Percentiles rank a stretch among this genome's conserved stretches.
These are phyloP conservation scores for Mimosa bimucronata DNA, from an alignment of 306 rosid species.

Conservation along the genomic window DNA sequence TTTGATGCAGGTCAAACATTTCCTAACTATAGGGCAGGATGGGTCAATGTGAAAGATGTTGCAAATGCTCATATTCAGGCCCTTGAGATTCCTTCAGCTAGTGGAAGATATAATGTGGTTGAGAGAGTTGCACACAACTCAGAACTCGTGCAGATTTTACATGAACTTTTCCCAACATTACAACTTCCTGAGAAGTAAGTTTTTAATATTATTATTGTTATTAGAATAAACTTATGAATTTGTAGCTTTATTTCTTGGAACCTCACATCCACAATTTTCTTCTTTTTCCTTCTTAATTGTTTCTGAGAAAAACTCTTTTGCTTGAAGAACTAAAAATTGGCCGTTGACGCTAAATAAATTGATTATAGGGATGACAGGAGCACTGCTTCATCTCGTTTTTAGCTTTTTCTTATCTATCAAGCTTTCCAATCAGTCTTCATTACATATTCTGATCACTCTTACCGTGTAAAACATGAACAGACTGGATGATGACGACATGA, in stretches of 20 bases:
- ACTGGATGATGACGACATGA: background rate
- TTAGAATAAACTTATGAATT: background rate
- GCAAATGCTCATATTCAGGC: constrained; percentile 79
- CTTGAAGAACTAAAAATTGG: background rate
- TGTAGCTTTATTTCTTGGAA: background rate
- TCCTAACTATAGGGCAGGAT: constrained; percentile 56
- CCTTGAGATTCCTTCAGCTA: constrained; percentile 79
- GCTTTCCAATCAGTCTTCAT: background rate
- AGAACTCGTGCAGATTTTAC: constrained; percentile 57
- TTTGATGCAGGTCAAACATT: constrained; percentile 61
- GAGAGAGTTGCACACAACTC: constrained; percentile 62
- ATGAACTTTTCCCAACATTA: constrained; percentile 56
- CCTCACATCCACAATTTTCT: background rate
- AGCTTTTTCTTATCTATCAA: background rate
- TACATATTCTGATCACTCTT: background rate
- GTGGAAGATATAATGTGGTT: constrained; percentile 67
- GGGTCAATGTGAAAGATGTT: constrained; percentile 85
- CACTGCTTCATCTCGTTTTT: background rate
- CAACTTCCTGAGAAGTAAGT: constrained; percentile 66
- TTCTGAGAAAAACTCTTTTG: background rate
- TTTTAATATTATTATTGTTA: background rate
- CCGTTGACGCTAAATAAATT: background rate
- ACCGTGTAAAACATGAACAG: background rate
- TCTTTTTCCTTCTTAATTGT: background rate
- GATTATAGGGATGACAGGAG: background rate